Base-by-base conservation (phyloP, 2,329 filamentous ascomycete genomes). In the Cladophialophora carrionii region DNA sequence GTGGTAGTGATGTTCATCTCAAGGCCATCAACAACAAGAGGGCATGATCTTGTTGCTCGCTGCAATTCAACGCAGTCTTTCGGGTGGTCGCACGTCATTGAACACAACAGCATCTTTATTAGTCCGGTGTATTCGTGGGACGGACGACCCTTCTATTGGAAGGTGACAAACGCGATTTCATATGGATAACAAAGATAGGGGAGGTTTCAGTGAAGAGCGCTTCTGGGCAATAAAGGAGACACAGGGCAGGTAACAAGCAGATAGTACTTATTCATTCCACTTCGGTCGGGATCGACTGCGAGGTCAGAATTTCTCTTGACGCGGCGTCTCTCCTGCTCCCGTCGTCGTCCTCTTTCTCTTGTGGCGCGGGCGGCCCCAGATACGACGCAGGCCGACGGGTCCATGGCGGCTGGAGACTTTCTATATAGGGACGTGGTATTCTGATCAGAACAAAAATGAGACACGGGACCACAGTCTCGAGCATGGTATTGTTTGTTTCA, bases 1-100 rank as follows among this genome's bases (percentile, higher is more conserved):
- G 20, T 54, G 46, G 61, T 71, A 90, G 88, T 76, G 87, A 90
- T 71, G 87, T 91, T 70, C 81, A 89, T 77, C 85, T 91, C 71
- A 86, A 89, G 79, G 82, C 79, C 57, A 85, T 90, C 80, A 83
- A 85, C 76, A 76, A 76, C 61, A 67, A 64, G 59, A 61, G 20
- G 48, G 55, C 60, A 62, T 70, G 49, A 69, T 10, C 17, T 61
- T 12, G 7, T 43, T 41, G n/a, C 31, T 26, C 17, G 6, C 26
- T 2, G 41, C 29, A 31, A n/a, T 3, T 1, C 24, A 17, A 31
- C 43, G 14, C 31, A n/a, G 43, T 12, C 17, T n/a, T 58, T 46
- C 7, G 46, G 56, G 17, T 8, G 24, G 14, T 8, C n/a, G 17
- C 20, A 26, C 48, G 48, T 4, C 12, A 51, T 26, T 22, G 12